Base-by-base conservation (phyloP, 768 basidiomycete species). In the Agaricus blazei region DNA sequence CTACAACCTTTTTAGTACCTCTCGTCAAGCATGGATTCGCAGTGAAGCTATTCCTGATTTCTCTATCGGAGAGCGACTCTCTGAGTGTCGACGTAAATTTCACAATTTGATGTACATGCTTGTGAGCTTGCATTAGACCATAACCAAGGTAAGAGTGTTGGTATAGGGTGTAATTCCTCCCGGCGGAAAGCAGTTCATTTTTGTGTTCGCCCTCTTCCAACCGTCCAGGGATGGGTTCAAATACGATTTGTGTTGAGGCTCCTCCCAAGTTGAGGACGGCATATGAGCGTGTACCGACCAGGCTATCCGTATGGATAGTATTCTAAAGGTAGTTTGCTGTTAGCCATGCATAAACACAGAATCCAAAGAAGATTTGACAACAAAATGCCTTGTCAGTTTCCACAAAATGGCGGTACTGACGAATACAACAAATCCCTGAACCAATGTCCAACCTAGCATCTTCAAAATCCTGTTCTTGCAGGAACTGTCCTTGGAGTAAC, bases 121-220 rank as follows among this genome's bases (percentile, higher is more conserved):
- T 75, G 59, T 96, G 70, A 26, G 93, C 94, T 26, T 80, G 77
- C 93, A 93, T 98, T 28, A 98, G 76, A 11, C 97, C 97, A 71
- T 95, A 99, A 4, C 95, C 97, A 54, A 98, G 79, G 72, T 98
- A 97, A 53, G 96, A 98, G 65, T 99, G 96, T 72, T 98, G 97
- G 71, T 98, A 98, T 59, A 98, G 69, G 58, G 85, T 82, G 68
- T 88, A 83, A 50, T 72, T 78, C 61, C 71, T 73, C 15, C 87
- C 90, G 3, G 82, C 88, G 64, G 95, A 94, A 36, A 68, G 72
- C 46, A 98, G 77, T 46, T 83, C 84, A 69, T 93, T 96, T 71
- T 90, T 91, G 75, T 98, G 96, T 52, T 97, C 95, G 44, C 94
- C 96, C 4, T 88, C 87, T 58, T 78, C 81, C 34, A 80, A 60